Evolutionary conservation across 208 protist genomes (phyloP).

Genomic region (Entamoeba histolytica): DNA sequence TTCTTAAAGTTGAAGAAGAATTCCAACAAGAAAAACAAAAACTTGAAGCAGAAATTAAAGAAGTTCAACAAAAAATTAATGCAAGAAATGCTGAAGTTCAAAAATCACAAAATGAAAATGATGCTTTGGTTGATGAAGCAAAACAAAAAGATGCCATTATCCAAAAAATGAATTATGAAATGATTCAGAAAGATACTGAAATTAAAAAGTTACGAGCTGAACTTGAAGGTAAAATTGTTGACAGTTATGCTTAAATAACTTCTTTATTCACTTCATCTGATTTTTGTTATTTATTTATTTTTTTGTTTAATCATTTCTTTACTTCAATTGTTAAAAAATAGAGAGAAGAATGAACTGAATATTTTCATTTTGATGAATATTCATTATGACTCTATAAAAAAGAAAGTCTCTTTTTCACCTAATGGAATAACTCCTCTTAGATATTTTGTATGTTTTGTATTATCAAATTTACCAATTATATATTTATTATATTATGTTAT

Average conservation of each 20-base stretch:
- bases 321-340: no score
- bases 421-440: not conserved
- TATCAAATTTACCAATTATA: not conserved
- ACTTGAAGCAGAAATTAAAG: not conserved
- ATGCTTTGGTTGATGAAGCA: not conserved
- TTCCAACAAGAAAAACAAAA: not conserved
- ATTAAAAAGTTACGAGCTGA: not conserved
- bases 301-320: no score
- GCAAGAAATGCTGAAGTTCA: not conserved
- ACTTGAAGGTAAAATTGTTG: not conserved
- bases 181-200: not conserved
- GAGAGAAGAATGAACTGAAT: no score
- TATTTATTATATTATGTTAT: not conserved
- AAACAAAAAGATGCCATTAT: not conserved
- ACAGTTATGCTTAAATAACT: not conserved
- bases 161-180: not conserved
- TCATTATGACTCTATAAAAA: no score
- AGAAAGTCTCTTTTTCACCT: no score
- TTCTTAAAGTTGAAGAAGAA: not conserved
- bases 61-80: not conserved
- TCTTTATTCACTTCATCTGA: no score
- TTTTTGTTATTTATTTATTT: no score
- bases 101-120: not conserved
- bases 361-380: no score
- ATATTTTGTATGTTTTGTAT: not conserved